These are phyloP conservation scores for Saccharomycopsis javanensis DNA, from an alignment of 805 yeast genomes.

Conservation along the genomic window DNA sequence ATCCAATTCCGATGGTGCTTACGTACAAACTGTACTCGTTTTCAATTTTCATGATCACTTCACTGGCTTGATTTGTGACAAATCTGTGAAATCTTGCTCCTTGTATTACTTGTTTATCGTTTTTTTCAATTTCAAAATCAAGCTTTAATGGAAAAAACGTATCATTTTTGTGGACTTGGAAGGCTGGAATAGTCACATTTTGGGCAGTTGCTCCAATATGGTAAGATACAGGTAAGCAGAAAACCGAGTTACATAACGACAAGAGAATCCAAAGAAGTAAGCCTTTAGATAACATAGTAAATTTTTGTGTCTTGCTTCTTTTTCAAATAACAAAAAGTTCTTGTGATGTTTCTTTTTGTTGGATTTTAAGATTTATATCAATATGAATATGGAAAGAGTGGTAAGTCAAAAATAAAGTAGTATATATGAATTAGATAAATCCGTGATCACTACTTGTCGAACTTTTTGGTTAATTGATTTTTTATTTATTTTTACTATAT, in stretches of 20 bases:
- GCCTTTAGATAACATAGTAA: background rate
- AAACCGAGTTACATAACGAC: background rate
- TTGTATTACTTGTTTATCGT: background rate
- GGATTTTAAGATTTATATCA: too few species aligned
- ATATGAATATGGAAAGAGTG: too few species aligned
- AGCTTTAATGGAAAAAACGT: conserved; percentile 6
- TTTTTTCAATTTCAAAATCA: conserved; percentile 7
- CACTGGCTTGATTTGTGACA: conserved; percentile 2
- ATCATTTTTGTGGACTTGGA: background rate
- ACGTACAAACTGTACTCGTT: conserved; percentile 38
- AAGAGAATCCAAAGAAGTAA: background rate
- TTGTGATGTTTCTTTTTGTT: too few species aligned
- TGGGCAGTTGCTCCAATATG: background rate
- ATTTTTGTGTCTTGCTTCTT: background rate
- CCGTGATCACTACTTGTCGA: too few species aligned
- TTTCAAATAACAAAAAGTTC: too few species aligned
- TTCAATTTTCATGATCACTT: conserved; percentile 12
- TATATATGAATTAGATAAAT: too few species aligned
- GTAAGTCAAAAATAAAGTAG: too few species aligned
- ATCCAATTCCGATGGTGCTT: conserved; percentile 41
- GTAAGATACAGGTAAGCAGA: background rate
- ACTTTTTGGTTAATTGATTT: too few species aligned
- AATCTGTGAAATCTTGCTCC: conserved; percentile 1
- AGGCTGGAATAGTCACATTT: background rate
- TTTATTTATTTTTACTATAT: too few species aligned